A percentile compares a stretch with the other conserved stretches of the same genome.
Conservation (phyloP, 208 protist genomes). For the Crithidia mellificae region DNA sequence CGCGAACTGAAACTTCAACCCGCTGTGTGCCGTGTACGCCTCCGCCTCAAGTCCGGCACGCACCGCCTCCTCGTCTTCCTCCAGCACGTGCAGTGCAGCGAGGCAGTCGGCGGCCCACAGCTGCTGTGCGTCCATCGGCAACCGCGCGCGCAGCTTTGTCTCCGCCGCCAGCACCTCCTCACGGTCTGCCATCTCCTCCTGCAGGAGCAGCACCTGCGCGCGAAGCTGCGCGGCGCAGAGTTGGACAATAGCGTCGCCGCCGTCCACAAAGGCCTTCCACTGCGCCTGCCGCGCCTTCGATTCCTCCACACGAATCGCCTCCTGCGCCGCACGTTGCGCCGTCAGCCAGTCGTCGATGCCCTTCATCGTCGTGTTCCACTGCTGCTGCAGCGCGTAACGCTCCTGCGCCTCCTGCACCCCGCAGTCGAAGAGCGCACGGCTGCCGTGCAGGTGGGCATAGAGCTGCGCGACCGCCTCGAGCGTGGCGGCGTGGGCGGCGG, state of each 20-base stretch:
- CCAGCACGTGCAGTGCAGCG: constrained; percentile 31
- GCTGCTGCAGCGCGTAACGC: constrained; percentile 39
- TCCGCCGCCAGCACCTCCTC: constrained; percentile 21
- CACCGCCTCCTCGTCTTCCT: constrained; percentile 46
- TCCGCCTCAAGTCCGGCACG: constrained; percentile 58
- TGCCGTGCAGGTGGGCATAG: constrained; percentile 42
- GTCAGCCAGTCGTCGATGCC: constrained; percentile 33
- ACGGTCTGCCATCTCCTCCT: constrained; percentile 25
- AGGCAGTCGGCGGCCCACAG: constrained; percentile 17
- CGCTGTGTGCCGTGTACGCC: constrained; percentile 45
- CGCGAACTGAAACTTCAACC: constrained; percentile 39
- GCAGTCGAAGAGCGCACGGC: constrained; percentile 44
- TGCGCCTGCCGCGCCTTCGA: constrained; percentile 28
- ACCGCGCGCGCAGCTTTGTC: neutral
- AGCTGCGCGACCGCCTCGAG: constrained; percentile 42
- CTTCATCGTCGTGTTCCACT: constrained; percentile 44
- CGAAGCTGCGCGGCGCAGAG: constrained; percentile 36
- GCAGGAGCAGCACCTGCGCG: constrained; percentile 20
- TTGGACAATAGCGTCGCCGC: constrained; percentile 27
- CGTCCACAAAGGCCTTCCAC: constrained; percentile 29
- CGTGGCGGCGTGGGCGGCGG: constrained; percentile 34
- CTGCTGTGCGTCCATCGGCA: constrained; percentile 19
- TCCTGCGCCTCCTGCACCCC: constrained; percentile 41
- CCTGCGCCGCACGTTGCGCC: constrained; percentile 26
- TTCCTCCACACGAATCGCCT: constrained; percentile 25